These are phyloP conservation scores for Diaporthe capsici DNA, from an alignment of 2,329 filamentous ascomycete species.

Conservation along the genomic window DNA sequence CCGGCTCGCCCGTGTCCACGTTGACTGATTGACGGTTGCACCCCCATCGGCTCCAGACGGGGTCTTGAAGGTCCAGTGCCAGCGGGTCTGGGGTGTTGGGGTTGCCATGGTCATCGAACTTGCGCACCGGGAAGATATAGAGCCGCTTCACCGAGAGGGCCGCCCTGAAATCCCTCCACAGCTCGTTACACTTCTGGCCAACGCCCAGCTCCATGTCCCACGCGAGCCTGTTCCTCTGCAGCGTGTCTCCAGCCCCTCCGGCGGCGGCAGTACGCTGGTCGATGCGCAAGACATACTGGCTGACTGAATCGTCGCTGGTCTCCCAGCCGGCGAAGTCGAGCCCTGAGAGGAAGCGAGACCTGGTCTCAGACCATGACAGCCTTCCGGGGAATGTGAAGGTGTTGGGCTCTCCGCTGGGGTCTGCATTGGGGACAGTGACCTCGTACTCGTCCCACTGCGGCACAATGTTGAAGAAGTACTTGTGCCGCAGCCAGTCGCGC, in stretches of 20 bases:
- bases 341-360: too few species aligned
- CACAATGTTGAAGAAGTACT: not conserved
- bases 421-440: too few species aligned
- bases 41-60: not conserved
- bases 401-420: not conserved
- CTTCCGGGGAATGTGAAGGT: not conserved
- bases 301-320: not conserved
- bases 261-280: conserved; percentile 12
- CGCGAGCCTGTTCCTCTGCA: conserved; percentile 23
- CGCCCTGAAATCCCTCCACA: not conserved
- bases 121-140: not conserved
- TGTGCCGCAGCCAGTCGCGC: not conserved
- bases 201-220: not conserved
- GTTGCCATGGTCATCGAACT: not conserved
- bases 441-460: not conserved
- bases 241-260: not conserved
- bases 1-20: not conserved
- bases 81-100: not conserved
- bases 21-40: conserved; percentile 1
- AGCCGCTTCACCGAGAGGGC: conserved; percentile 1
- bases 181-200: too few species aligned
- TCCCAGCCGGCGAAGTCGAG: not conserved
- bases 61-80: not conserved
- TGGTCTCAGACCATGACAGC: not conserved
- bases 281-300: not conserved